phyloP scores from a whole-genome alignment of 2,329 filamentous ascomycete genomes.

The Metarhizium guizhouense region DNA sequence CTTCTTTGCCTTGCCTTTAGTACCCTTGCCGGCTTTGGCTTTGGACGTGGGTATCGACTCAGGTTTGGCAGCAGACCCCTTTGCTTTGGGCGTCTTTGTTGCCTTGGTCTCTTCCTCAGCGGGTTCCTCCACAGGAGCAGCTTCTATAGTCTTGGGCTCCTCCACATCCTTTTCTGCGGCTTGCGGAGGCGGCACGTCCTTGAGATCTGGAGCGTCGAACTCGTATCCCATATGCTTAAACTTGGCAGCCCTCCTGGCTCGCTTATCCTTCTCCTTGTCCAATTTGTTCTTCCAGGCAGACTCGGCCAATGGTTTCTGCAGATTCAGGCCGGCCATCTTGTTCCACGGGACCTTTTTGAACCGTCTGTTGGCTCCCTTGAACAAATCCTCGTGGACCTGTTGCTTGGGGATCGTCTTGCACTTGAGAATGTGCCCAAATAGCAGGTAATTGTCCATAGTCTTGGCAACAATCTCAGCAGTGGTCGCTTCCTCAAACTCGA shows the following conservation, averaged over 20 bases:
- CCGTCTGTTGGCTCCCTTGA: constrained; percentile 82
- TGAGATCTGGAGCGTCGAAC: constrained; percentile 65
- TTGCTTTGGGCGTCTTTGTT: constrained; percentile 12
- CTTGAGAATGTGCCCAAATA: constrained; percentile 90
- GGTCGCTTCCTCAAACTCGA: constrained; percentile 74
- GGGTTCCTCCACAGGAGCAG: constrained; percentile 17
- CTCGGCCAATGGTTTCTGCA: constrained; percentile 65
- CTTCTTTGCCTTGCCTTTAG: constrained; percentile 23
- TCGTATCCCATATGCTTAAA: constrained; percentile 78
- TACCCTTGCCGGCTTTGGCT: constrained; percentile 14
- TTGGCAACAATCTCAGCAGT: constrained; percentile 84
- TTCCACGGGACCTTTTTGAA: constrained; percentile 87
- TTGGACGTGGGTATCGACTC: constrained; percentile 11
- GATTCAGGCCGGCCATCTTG: constrained; percentile 67
- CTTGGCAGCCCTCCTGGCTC: constrained; percentile 61
- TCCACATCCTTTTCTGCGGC: constrained; percentile 25
- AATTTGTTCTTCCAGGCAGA: constrained; percentile 73
- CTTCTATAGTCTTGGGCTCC: constrained; percentile 28
- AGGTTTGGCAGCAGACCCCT: constrained; percentile 9
- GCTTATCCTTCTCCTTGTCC: constrained; percentile 60
- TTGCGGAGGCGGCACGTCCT: constrained; percentile 37
- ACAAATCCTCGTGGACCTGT: constrained; percentile 71
- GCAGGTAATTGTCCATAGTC: constrained; percentile 96
- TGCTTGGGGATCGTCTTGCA: constrained; percentile 70
- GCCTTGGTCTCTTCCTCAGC: constrained; percentile 14